These are phyloP conservation scores for Nissolia schottii DNA, from an alignment of 306 rosid species.

Conservation along the genomic window DNA sequence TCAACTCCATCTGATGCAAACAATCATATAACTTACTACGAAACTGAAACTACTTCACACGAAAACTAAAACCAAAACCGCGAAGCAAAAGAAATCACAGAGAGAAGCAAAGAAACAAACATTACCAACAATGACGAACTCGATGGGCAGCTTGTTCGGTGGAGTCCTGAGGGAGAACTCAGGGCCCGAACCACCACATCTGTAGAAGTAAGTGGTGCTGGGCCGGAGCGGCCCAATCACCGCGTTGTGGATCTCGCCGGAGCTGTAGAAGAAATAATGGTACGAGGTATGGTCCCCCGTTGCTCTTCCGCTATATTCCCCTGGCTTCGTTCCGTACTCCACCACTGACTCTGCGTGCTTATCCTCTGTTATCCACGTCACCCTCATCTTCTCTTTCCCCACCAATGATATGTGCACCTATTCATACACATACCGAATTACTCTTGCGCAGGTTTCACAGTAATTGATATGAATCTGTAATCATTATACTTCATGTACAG, in stretches of 20 bases:
- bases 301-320: conserved; percentile 21
- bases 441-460: too few species aligned
- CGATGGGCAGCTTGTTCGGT: conserved; percentile 47
- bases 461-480: too few species aligned
- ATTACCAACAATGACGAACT: conserved; percentile 66
- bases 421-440: background rate
- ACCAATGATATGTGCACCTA: conserved; percentile 74
- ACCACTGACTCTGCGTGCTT: conserved; percentile 24
- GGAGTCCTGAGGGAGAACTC: conserved; percentile 70
- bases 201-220: conserved; percentile 32
- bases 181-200: conserved; percentile 37
- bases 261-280: conserved; percentile 30
- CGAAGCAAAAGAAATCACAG: background rate
- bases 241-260: conserved; percentile 33
- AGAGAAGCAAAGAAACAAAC: background rate
- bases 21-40: background rate
- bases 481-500: too few species aligned
- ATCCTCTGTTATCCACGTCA: conserved; percentile 65
- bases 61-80: background rate
- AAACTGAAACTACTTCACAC: background rate
- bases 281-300: conserved; percentile 17
- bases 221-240: conserved; percentile 37
- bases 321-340: conserved; percentile 36
- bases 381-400: conserved; percentile 58
- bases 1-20: background rate